A percentile compares a stretch with the other conserved stretches of the same genome.
These are phyloP conservation scores for Strobilomyces echinocephalus DNA, from an alignment of 768 basidiomycete genomes.

Conservation along the genomic window DNA sequence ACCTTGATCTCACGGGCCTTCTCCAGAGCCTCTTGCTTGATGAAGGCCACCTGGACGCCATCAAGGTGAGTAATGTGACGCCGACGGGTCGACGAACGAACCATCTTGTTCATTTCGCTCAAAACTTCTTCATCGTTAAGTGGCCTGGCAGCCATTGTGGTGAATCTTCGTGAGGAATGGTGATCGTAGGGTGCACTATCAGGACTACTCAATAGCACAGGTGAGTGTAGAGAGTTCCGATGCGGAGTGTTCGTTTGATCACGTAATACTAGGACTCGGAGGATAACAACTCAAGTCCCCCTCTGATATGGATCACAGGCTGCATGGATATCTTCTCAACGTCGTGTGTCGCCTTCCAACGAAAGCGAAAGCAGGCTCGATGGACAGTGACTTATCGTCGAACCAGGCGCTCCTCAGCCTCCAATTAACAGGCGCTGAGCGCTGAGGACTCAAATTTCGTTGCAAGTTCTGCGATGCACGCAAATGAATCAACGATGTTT, in stretches of 20 bases:
- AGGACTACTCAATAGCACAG: background rate
- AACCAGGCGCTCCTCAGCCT: too few species aligned
- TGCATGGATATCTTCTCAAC: too few species aligned
- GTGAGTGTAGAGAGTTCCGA: background rate
- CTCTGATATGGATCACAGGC: too few species aligned
- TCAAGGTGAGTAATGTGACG: slow-evolving; percentile 1
- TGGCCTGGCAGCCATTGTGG: slow-evolving; percentile 65
- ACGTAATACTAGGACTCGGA: too few species aligned
- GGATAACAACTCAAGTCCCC: too few species aligned
- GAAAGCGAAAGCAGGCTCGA: too few species aligned
- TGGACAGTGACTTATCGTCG: too few species aligned
- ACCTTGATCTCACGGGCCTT: slow-evolving; percentile 96
- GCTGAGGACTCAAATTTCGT: too few species aligned
- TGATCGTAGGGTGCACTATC: background rate
- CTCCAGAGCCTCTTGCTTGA: slow-evolving; percentile 97
- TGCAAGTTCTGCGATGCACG: background rate
- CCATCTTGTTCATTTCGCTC: slow-evolving; percentile 99
- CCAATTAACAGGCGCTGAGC: too few species aligned
- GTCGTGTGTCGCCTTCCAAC: too few species aligned
- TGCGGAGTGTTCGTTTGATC: too few species aligned
- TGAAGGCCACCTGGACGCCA: slow-evolving; percentile 78
- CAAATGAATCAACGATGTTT: background rate
- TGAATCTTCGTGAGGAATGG: background rate
- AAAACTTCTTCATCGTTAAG: slow-evolving; percentile 94
- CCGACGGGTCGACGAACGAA: slow-evolving; percentile 31